phyloP scores from a whole-genome alignment of 1,284 basidiomycete species.

The Agaricales sp. region DNA sequence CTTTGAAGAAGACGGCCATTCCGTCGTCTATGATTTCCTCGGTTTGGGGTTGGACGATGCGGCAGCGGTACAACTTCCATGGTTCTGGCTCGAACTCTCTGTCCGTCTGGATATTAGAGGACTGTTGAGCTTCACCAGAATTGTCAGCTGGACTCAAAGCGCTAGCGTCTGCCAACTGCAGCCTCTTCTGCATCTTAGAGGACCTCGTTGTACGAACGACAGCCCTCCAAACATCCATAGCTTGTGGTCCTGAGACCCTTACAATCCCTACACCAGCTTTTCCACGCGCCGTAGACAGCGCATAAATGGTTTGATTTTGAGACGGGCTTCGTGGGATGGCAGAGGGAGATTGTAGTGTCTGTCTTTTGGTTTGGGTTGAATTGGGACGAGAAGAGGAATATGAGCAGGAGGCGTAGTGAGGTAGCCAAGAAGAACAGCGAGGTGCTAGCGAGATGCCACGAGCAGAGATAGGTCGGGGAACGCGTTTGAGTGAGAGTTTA shows the following conservation, averaged over 20 bases:
- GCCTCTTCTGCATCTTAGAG: too few relatives aligned
- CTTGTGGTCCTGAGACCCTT: slow-evolving; percentile 71
- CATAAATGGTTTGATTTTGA: slow-evolving; percentile 71
- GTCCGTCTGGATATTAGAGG: too few relatives aligned
- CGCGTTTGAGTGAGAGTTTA: too few relatives aligned
- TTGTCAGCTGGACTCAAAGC: too few relatives aligned
- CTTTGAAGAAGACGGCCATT: slow-evolving; percentile 72
- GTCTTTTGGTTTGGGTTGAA: too few relatives aligned
- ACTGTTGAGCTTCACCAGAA: too few relatives aligned
- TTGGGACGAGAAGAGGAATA: too few relatives aligned
- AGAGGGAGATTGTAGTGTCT: background rate
- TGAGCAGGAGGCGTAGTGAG: slow-evolving; percentile 2
- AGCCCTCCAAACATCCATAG: slow-evolving; percentile 42
- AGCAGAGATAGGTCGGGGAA: background rate
- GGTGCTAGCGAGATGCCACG: background rate
- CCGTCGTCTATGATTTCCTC: slow-evolving; percentile 69
- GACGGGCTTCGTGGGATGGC: slow-evolving; percentile 36
- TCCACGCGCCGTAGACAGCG: slow-evolving; percentile 75
- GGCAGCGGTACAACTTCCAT: slow-evolving; percentile 63
- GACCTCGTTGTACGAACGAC: too few relatives aligned
- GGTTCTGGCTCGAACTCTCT: too few relatives aligned
- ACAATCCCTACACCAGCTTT: slow-evolving; percentile 77
- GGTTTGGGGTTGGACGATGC: slow-evolving; percentile 53
- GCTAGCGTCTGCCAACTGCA: slow-evolving; percentile 8
- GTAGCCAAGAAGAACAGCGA: background rate